Conservation (phyloP, 352 stramenopile genomes). For the Globisporangium nodosum region DNA sequence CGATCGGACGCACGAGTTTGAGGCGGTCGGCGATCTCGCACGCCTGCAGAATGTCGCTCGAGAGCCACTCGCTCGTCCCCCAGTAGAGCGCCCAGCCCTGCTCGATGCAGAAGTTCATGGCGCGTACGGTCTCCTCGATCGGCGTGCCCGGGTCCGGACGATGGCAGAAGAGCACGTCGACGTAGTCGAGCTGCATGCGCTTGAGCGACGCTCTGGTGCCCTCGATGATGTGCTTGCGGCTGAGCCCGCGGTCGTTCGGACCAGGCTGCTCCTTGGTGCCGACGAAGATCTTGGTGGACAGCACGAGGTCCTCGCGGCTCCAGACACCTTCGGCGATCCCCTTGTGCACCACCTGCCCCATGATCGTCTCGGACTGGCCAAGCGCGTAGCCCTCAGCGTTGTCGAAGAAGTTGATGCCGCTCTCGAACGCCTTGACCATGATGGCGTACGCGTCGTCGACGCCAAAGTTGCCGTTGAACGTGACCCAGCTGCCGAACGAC, state of each 20-base stretch:
- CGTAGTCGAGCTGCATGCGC: slow-evolving; percentile 33
- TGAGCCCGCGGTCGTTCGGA: slow-evolving; percentile 22
- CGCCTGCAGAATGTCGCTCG: slow-evolving; percentile 42
- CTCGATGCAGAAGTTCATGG: slow-evolving; percentile 40
- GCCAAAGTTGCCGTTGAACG: slow-evolving; percentile 12
- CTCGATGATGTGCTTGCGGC: slow-evolving; percentile 43
- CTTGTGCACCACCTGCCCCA: slow-evolving; percentile 20
- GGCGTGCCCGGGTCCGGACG: slow-evolving; percentile 22
- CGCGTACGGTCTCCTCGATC: slow-evolving; percentile 16
- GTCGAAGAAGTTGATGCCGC: slow-evolving; percentile 59
- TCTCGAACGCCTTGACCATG: slow-evolving; percentile 23
- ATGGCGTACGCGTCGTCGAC: slow-evolving; percentile 21
- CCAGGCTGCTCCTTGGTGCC: slow-evolving; percentile 13
- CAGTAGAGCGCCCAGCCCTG: slow-evolving; percentile 34
- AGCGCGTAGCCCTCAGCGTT: slow-evolving; percentile 29
- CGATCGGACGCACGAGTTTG: slow-evolving; percentile 18
- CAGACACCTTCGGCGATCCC: slow-evolving; percentile 18
- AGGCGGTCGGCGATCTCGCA: slow-evolving; percentile 30
- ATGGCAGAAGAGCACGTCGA: slow-evolving; percentile 52
- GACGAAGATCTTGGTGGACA: slow-evolving; percentile 56
- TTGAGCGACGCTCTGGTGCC: slow-evolving; percentile 33
- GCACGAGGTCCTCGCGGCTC: slow-evolving; percentile 39
- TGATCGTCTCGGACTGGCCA: slow-evolving; percentile 26
- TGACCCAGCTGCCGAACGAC: slow-evolving; percentile 28
- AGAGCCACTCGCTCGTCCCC: slow-evolving; percentile 47